phyloP scores from a whole-genome alignment of 2,329 filamentous ascomycete genomes.

The Graphilbum fragrans region DNA sequence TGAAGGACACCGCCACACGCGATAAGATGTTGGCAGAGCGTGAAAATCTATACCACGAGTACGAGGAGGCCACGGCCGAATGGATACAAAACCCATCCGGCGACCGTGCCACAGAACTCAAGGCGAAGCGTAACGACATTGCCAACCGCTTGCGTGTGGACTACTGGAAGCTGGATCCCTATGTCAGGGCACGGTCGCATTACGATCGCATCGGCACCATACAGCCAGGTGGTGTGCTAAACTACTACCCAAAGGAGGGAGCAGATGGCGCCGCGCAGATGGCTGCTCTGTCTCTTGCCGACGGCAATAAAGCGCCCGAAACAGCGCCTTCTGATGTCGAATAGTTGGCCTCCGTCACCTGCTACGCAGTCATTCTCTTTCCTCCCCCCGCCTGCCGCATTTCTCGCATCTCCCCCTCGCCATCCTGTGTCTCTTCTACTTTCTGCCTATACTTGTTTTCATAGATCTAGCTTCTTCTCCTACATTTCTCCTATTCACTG shows the following conservation, averaged over 20 bases:
- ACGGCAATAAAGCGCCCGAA: conserved; percentile 15
- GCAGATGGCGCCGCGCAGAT: neutral
- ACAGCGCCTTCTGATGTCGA: conserved; percentile 35
- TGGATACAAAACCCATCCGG: conserved; percentile 54
- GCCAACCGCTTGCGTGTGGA: conserved; percentile 54
- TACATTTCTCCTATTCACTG: too few species aligned
- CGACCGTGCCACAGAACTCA: conserved; percentile 32
- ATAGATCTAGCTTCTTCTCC: too few species aligned
- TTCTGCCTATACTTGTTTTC: too few species aligned
- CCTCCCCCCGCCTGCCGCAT: neutral
- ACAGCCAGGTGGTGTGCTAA: conserved; percentile 49
- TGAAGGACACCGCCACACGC: conserved; percentile 53
- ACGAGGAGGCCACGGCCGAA: conserved; percentile 59
- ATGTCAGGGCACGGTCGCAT: conserved; percentile 66
- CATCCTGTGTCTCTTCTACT: too few species aligned
- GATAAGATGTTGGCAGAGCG: conserved; percentile 54
- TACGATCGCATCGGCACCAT: conserved; percentile 77
- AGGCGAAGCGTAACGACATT: conserved; percentile 46
- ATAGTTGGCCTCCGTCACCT: conserved; percentile 7
- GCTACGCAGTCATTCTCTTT: neutral
- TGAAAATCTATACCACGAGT: conserved; percentile 54
- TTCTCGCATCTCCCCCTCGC: too few species aligned
- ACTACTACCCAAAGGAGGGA: conserved; percentile 47
- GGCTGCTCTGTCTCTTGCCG: neutral
- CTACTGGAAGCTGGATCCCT: conserved; percentile 88